phyloP scores from a whole-genome alignment of 495 filamentous ascomycete genomes.

The Beverwykella pulmonaria region DNA sequence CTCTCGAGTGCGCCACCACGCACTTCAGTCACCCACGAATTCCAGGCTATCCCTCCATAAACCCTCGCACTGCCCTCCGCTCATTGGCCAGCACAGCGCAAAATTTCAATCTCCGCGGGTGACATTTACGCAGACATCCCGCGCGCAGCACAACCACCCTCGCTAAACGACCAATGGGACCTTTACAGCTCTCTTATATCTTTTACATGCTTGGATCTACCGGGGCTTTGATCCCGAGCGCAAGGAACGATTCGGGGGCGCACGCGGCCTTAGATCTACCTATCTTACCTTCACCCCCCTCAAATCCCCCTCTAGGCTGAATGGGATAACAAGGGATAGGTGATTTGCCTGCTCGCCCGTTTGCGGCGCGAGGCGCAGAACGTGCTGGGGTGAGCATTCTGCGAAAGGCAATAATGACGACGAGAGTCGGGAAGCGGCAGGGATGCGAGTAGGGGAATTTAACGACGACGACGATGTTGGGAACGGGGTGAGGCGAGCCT shows the following conservation, averaged over 20 bases:
- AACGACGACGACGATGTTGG: too few relatives aligned
- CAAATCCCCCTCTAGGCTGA: too few relatives aligned
- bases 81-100: not conserved
- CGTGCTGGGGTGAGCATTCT: not conserved
- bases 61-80: not conserved
- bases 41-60: not conserved
- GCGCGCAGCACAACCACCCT: not conserved
- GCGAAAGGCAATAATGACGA: not conserved
- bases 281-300: not conserved
- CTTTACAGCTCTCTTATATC: not conserved
- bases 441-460: too few relatives aligned
- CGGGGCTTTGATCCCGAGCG: not conserved
- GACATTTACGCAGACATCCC: not conserved
- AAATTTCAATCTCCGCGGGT: not conserved
- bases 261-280: not conserved
- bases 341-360: too few relatives aligned
- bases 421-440: not conserved
- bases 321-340: too few relatives aligned
- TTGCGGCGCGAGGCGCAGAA: not conserved
- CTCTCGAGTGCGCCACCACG: not conserved
- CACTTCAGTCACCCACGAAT: not conserved
- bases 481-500: too few relatives aligned
- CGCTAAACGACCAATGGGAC: not conserved
- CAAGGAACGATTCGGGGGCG: not conserved
- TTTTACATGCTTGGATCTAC: not conserved